Percentiles rank a stretch among this genome's conserved stretches.
Conservation (phyloP, 805 yeast species). For the Wickerhamomyces strasburgensis region DNA sequence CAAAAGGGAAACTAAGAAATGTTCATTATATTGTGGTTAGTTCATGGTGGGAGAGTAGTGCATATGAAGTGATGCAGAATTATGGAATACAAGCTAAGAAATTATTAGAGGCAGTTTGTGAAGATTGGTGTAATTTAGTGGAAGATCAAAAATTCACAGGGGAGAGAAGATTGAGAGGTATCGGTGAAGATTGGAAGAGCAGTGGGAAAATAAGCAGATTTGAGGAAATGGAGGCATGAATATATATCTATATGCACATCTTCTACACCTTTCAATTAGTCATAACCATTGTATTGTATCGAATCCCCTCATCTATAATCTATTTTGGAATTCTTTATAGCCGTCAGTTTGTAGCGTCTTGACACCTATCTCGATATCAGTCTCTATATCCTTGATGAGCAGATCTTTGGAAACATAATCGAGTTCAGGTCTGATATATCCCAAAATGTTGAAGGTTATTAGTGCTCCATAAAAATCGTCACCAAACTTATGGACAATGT, state of each 20-base stretch:
- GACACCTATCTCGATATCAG: conserved; percentile 68
- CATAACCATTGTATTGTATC: no score
- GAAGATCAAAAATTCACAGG: conserved; percentile 58
- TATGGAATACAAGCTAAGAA: conserved; percentile 73
- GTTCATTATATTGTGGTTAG: conserved; percentile 68
- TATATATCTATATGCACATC: background rate
- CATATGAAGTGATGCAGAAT: conserved; percentile 43
- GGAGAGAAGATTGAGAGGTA: conserved; percentile 67
- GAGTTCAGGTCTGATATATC: conserved; percentile 87
- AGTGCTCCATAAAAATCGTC: conserved; percentile 77
- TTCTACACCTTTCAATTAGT: no score
- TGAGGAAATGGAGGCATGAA: conserved; percentile 29
- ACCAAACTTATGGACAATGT: conserved; percentile 69
- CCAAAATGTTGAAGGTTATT: conserved; percentile 66
- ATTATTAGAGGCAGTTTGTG: conserved; percentile 42
- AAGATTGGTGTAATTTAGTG: conserved; percentile 49
- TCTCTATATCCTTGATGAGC: conserved; percentile 73
- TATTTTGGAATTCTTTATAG: conserved; percentile 31
- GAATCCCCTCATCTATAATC: no score
- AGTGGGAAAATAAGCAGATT: conserved; percentile 40
- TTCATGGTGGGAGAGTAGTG: conserved; percentile 91
- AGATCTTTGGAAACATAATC: conserved; percentile 81
- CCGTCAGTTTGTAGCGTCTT: conserved; percentile 40
- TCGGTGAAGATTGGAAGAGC: conserved; percentile 74
- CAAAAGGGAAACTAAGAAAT: conserved; percentile 46